Percentiles rank a stretch among this genome's conserved stretches.
phyloP scores from a whole-genome alignment of 352 stramenopile genomes.

The Globisporangium rhizosaccharum region DNA sequence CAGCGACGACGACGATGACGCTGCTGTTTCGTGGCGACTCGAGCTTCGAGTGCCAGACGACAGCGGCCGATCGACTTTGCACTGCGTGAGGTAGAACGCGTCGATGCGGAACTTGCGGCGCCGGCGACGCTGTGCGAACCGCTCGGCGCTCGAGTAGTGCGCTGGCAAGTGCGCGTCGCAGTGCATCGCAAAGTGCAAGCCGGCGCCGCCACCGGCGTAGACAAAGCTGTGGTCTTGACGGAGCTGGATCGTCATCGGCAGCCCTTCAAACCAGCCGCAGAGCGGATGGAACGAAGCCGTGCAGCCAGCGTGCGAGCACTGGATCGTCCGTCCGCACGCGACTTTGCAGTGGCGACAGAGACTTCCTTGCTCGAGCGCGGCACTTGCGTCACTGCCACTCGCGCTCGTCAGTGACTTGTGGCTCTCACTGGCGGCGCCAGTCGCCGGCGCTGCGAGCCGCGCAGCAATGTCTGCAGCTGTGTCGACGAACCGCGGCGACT shows the following conservation, averaged over 20 bases:
- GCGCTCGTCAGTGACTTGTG: not conserved
- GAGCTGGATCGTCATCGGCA: conserved; percentile 61
- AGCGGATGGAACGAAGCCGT: conserved; percentile 74
- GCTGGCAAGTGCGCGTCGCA: conserved; percentile 54
- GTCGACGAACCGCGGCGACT: conserved; percentile 47
- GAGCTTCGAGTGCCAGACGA: not conserved
- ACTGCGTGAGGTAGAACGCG: conserved; percentile 60
- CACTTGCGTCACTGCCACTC: conserved; percentile 5
- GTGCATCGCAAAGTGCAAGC: conserved; percentile 62
- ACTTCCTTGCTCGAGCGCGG: conserved; percentile 26
- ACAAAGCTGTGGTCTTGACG: conserved; percentile 43
- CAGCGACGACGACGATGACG: conserved; percentile 21
- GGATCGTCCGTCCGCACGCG: conserved; percentile 66
- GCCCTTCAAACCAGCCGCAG: conserved; percentile 82
- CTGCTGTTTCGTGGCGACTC: conserved; percentile 8
- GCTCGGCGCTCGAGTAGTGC: conserved; percentile 38
- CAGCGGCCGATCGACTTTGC: conserved; percentile 26
- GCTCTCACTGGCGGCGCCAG: conserved; percentile 7
- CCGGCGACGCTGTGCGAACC: conserved; percentile 36
- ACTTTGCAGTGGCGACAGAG: conserved; percentile 74
- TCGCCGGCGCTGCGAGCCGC: conserved; percentile 17
- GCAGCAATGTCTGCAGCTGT: conserved; percentile 45
- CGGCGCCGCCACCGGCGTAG: conserved; percentile 67
- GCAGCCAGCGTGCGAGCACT: conserved; percentile 52
- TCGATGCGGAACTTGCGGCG: conserved; percentile 68